Evolutionary conservation across 2,329 filamentous ascomycete genomes (phyloP), one percentile per base, ranked within the genome.

Genomic region (Zasmidium angulare): DNA sequence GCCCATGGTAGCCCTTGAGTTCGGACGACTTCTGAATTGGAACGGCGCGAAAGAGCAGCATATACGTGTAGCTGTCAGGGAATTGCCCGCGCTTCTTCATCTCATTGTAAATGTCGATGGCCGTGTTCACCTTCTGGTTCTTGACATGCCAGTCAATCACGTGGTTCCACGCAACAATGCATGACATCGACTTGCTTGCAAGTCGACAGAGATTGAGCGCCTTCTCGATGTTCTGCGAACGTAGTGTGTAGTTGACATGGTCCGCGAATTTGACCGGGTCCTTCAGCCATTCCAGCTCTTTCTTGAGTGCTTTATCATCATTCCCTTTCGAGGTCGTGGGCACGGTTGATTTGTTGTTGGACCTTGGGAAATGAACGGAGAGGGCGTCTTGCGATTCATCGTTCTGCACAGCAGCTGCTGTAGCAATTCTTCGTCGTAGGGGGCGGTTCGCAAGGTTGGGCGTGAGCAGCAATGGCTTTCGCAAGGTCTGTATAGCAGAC

Each of bases 31-130:
- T 43, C 31, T 53, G 31, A 4, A 56, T 36, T 46, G 87, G 83
- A 56, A 93, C 85, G 26, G 92, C 93, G 53, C 85, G 82, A 66
- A 99, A 86, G 59, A 98, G 84, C 59, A 90, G 87, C 19, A 90
- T 95, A 72, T 90, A 97, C 0, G 95, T 97, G 68, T 88, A 84
- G 2, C 86, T 83, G 72, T 93, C 93, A 1, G 95, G 93, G 23
- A 84, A 80, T 68, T 96, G 89, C 3, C 82, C 88, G 62, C 92
- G 84, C 78, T 98, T 98, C 78, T 98, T 99, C 93, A 99, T 98
- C 89, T 98, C 93, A 74, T 97, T 96, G 78, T 87, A 97, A n/a
- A 91, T 79, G 76, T 89, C 92, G 58, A 96, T 76, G 19, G 90
- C 93, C 20, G 80, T 77, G 60, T 82, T 81, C 31, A 91, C 74